phyloP scores from a whole-genome alignment of 129 eudicot species.

The Kitagawia praeruptora region DNA sequence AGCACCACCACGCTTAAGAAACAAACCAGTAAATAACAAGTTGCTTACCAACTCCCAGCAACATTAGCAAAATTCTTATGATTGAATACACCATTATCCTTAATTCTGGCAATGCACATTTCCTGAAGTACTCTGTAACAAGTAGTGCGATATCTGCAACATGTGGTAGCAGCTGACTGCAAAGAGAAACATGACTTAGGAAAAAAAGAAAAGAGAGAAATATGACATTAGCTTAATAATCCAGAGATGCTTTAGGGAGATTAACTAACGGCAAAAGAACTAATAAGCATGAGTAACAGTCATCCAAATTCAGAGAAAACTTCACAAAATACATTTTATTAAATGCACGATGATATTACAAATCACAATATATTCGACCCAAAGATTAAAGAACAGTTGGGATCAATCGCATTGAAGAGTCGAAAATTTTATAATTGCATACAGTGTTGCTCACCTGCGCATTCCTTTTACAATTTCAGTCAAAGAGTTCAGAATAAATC shows the following conservation, averaged over 20 bases:
- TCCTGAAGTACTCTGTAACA: slow-evolving; percentile 45
- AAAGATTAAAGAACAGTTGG: background rate
- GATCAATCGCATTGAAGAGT: background rate
- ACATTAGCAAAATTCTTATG: slow-evolving; percentile 46
- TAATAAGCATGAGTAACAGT: background rate
- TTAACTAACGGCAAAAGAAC: background rate
- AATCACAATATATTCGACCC: background rate
- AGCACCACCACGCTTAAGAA: too few relatives aligned
- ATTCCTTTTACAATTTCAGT: slow-evolving; percentile 45
- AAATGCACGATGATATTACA: background rate
- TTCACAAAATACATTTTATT: background rate
- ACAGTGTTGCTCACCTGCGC: slow-evolving; percentile 38
- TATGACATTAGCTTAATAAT: background rate
- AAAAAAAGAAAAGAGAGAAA: background rate
- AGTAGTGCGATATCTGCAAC: slow-evolving; percentile 46
- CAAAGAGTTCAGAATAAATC: slow-evolving; percentile 58
- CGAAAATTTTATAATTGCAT: background rate
- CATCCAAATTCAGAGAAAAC: background rate
- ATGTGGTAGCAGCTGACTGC: slow-evolving; percentile 83
- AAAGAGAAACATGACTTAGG: background rate
- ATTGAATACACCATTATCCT: slow-evolving; percentile 64
- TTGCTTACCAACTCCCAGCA: slow-evolving; percentile 82
- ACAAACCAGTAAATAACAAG: background rate
- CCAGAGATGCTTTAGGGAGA: background rate
- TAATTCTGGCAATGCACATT: slow-evolving; percentile 42